Evolutionary conservation across 2,329 filamentous ascomycete genomes (phyloP).

Genomic region (Trichoderma semiorbis): DNA sequence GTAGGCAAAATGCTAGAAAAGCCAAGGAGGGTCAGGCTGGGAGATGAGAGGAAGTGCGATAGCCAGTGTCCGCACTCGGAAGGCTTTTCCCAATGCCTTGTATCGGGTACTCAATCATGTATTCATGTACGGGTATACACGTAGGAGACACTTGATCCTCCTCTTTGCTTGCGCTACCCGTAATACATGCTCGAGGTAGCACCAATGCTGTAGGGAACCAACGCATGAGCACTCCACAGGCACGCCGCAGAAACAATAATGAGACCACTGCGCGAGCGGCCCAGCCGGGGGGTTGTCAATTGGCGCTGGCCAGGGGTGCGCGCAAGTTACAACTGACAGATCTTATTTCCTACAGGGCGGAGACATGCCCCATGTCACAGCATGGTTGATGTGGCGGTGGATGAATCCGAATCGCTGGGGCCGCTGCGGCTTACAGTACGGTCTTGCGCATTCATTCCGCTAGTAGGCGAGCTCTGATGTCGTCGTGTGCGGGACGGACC

Average conservation of each 20-base stretch:
- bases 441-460: constrained; percentile 9
- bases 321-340: constrained; percentile 26
- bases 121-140: not conserved
- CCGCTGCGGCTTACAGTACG: constrained; percentile 19
- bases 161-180: not conserved
- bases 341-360: constrained; percentile 26
- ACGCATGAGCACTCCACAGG: constrained; percentile 5
- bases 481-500: not conserved
- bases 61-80: not conserved
- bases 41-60: not conserved
- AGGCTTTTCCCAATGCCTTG: not conserved
- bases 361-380: constrained; percentile 20
- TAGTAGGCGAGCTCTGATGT: constrained; percentile 14
- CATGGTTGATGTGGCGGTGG: constrained; percentile 20
- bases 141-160: not conserved
- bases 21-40: not conserved
- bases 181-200: not conserved
- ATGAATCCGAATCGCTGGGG: constrained; percentile 31
- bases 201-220: not conserved
- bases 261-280: constrained; percentile 17
- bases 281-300: constrained; percentile 15
- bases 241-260: constrained; percentile 15
- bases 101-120: not conserved
- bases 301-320: constrained; percentile 15
- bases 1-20: not conserved